A percentile compares a stretch with the other conserved stretches of the same genome.
Conservation (phyloP, 1,284 basidiomycete species). For the Lentinus polychrous region DNA sequence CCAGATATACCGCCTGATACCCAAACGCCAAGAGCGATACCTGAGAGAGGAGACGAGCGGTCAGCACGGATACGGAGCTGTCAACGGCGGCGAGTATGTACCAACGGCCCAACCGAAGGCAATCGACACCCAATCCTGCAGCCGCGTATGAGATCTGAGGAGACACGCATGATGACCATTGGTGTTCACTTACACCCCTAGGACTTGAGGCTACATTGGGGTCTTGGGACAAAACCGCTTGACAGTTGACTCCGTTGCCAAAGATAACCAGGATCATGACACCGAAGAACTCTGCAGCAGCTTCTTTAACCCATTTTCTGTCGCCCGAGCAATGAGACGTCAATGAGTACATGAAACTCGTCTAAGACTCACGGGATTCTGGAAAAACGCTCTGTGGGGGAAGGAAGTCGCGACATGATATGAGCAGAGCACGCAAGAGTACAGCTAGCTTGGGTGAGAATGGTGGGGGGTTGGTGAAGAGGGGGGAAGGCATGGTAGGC, state of each 20-base stretch:
- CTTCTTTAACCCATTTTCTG: constrained; percentile 48
- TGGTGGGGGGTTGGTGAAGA: too few relatives aligned
- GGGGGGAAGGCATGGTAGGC: too few relatives aligned
- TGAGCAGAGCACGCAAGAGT: too few relatives aligned
- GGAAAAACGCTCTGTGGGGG: too few relatives aligned
- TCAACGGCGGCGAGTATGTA: constrained; percentile 5
- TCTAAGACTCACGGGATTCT: too few relatives aligned
- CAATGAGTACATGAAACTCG: too few relatives aligned
- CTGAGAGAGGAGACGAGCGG: constrained; percentile 16
- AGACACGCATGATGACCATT: constrained; percentile 1
- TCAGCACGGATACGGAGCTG: not conserved
- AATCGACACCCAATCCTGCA: constrained; percentile 51
- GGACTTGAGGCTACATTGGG: constrained; percentile 40
- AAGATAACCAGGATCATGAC: constrained; percentile 62
- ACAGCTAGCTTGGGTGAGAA: too few relatives aligned
- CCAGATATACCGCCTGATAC: constrained; percentile 61
- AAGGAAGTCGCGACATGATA: too few relatives aligned
- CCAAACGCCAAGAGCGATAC: constrained; percentile 60
- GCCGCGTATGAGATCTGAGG: constrained; percentile 1
- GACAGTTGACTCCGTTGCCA: constrained; percentile 58
- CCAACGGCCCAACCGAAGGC: constrained; percentile 66
- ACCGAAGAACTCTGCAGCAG: constrained; percentile 64
- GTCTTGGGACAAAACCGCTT: constrained; percentile 49
- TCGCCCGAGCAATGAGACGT: not conserved
- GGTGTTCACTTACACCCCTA: constrained; percentile 48